Base-by-base conservation (phyloP, 495 filamentous ascomycete species). In the Wilcoxina mikolae region DNA sequence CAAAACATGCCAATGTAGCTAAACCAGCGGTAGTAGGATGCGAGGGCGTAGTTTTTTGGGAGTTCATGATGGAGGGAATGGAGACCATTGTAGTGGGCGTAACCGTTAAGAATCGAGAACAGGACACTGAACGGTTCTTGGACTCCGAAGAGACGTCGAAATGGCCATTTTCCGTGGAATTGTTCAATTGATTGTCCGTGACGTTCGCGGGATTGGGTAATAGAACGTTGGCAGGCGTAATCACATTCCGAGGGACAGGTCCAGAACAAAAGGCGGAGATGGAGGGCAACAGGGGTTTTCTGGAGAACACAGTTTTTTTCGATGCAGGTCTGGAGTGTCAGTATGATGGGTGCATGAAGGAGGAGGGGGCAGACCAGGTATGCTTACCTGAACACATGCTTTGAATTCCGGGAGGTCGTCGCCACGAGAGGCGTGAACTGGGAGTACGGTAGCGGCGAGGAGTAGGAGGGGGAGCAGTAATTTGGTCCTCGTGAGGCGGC, bases 131-230 rank as follows among this genome's bases (percentile, higher is more conserved):
- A 85, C 56, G 89, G 87, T 72, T 98, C 91, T 71, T 98, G 91
- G 71, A 95, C 81, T 61, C 91, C 91, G 17, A 94, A 68, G 56
- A 95, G 73, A 56, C 91, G 81, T 58, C 77, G 73, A 74, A 98
- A 98, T 26, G 91, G 91, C 91, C 91, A 98, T 78, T 98, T 98
- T n/a, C 93, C 91, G 73, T 98, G 89, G 74, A 85, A 98, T 72
- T 98, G 91, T 35, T 89, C 80, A 25, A 94, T 67, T 2, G 84
- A 77, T 26, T 76, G 72, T 38, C 76, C 67, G 69, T 78, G 76
- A 33, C 77, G 72, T 47, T 85, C 68, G 55, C 91, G 86, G 22
- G 67, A 70, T 55, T 84, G 69, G 51, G 91, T 96, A 50, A 91
- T 74, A 68, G 95, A 84, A 74, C 94, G 91, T 68, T 98, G 91